Evolutionary conservation across 2,329 filamentous ascomycete species (phyloP), one percentile per base, ranked within the genome.

Genomic region (Phyllosticta capitalensis): DNA sequence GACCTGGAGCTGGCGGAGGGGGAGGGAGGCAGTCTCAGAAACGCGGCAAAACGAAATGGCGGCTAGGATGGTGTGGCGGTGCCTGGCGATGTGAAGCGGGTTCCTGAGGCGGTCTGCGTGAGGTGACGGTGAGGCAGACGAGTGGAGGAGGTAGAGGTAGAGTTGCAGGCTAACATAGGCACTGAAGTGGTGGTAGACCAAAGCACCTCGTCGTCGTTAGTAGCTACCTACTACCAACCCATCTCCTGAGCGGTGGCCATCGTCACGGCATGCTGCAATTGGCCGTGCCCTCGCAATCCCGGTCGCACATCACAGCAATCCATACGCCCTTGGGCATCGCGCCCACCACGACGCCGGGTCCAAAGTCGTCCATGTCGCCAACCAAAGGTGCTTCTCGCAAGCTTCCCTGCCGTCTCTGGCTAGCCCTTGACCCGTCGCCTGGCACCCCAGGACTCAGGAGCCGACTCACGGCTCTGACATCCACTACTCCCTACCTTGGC

Each of bases 171-270:
- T 54, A 21, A n/a, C 3, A 10, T 60, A 52, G 51, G n/a, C n/a
- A n/a, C 24, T 7, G 4, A 7, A 7, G 24, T 26, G 24, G 7
- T 26, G 24, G 24, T 26, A 26, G 24, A 26, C 24, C 24, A 26
- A 4, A 3, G 24, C 24, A 26, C 4, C 24, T 26, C 24, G 24
- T 26, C 24, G 24, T 26, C 3, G 54, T 45, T 55, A 52, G 53
- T 56, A 38, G 9, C 9, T 38, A 38, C 10, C 33, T 38, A 38
- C 12, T n/a, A n/a, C 10, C 33, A 38, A 12, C 10, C 48, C 48
- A 56, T 60, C 58, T 60, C 58, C 58, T 60, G 58, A 60, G 58
- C 58, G 45, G 58, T 49, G 54, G 58, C 50, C 58, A 59, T 59
- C 48, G 52, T 53, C 58, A 50, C 58, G 21, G 53, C 22, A 54